Evolutionary conservation across 495 filamentous ascomycete genomes (phyloP).

Genomic region (Podospora bellae-mahoneyi): DNA sequence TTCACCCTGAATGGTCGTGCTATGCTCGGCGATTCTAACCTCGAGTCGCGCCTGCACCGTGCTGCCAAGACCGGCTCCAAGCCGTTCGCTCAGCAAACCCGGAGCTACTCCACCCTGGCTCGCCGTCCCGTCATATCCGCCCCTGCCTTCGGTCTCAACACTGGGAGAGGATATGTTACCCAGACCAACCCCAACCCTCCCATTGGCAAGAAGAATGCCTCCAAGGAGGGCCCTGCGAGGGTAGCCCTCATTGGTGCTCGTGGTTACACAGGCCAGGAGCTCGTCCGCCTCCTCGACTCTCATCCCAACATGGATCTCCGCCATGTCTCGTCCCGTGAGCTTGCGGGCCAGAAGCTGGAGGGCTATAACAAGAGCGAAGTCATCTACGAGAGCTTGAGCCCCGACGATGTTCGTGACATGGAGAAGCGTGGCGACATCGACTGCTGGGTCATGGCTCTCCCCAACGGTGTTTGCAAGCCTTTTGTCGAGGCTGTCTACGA

Average conservation of each 20-base stretch:
- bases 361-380: slow-evolving; percentile 93
- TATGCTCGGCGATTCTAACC: slow-evolving; percentile 88
- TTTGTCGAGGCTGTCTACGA: slow-evolving; percentile 89
- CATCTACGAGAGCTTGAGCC: slow-evolving; percentile 83
- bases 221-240: slow-evolving; percentile 73
- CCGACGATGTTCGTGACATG: slow-evolving; percentile 89
- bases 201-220: slow-evolving; percentile 87
- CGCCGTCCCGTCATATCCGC: slow-evolving; percentile 35
- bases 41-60: slow-evolving; percentile 76
- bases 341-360: slow-evolving; percentile 84
- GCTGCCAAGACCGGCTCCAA: slow-evolving; percentile 59
- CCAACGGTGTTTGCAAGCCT: slow-evolving; percentile 95
- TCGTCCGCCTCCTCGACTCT: slow-evolving; percentile 82
- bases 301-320: slow-evolving; percentile 94
- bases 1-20: slow-evolving; percentile 79
- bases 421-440: slow-evolving; percentile 89
- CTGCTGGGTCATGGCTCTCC: slow-evolving; percentile 97
- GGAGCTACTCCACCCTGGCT: slow-evolving; percentile 60
- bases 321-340: slow-evolving; percentile 91
- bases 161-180: slow-evolving; percentile 55
- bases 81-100: slow-evolving; percentile 55
- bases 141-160: slow-evolving; percentile 24
- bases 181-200: slow-evolving; percentile 96
- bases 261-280: slow-evolving; percentile 91
- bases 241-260: slow-evolving; percentile 93